Evolutionary conservation across 2,329 filamentous ascomycete species (phyloP).

Genomic region (Beauveria caledonica): DNA sequence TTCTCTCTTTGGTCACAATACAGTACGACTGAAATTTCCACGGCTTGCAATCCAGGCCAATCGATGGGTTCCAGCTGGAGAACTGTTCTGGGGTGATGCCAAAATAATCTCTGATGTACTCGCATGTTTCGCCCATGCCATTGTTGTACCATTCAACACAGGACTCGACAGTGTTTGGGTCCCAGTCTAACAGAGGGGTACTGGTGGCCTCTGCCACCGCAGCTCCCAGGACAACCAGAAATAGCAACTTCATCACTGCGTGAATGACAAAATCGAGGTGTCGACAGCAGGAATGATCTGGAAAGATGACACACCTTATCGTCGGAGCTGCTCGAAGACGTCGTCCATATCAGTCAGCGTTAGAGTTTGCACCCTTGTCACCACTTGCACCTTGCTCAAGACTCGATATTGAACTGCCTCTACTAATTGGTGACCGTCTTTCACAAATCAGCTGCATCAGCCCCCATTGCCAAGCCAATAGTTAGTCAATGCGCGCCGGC

Average conservation of each 20-base stretch:
- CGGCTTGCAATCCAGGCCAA: conserved; percentile 14
- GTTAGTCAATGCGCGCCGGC: background rate
- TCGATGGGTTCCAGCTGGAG: conserved; percentile 14
- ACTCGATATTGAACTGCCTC: background rate
- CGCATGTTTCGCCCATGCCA: background rate
- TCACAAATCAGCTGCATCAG: background rate
- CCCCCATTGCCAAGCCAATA: background rate
- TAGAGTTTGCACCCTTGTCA: background rate
- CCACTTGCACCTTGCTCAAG: background rate
- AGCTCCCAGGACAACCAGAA: background rate
- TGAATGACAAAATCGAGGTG: background rate
- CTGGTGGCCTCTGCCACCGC: background rate
- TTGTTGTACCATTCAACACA: conserved; percentile 13
- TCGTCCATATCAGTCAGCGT: background rate
- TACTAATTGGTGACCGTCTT: background rate
- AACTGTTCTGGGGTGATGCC: conserved; percentile 12
- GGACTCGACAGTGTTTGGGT: conserved; percentile 10
- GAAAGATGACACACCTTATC: background rate
- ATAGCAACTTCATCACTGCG: background rate
- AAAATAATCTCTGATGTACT: conserved; percentile 8
- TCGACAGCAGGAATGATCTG: background rate
- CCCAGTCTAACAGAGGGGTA: background rate
- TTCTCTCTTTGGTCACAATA: conserved; percentile 11
- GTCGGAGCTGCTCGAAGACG: too few relatives aligned
- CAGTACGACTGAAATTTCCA: conserved; percentile 16